Percentiles rank a stretch among this genome's conserved stretches.
phyloP scores from a whole-genome alignment of 2,329 filamentous ascomycete species.

The Colletotrichum cereale region DNA sequence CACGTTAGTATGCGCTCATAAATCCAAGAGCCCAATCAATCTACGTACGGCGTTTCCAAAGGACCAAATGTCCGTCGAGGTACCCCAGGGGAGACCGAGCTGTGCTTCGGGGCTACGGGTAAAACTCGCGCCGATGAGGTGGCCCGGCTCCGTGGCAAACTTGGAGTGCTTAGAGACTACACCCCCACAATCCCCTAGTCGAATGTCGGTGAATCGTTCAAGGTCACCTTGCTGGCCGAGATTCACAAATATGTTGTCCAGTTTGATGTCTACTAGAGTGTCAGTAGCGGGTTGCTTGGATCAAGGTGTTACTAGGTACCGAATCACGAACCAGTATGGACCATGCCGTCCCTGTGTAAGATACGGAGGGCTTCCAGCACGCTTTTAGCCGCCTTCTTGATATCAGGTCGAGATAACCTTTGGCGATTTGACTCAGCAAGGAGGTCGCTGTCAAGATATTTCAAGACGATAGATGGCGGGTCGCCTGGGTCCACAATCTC shows the following conservation, averaged over 20 bases:
- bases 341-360: conserved; percentile 1
- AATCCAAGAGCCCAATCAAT: neutral
- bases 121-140: conserved; percentile 36
- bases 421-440: neutral
- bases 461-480: neutral
- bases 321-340: conserved; percentile 4
- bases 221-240: neutral
- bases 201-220: neutral
- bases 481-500: neutral
- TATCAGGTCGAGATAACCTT: neutral
- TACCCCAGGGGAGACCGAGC: neutral
- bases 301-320: neutral
- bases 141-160: conserved; percentile 4
- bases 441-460: conserved; percentile 3
- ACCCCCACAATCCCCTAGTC: conserved; percentile 3
- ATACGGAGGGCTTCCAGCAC: conserved; percentile 6
- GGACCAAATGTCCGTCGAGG: neutral
- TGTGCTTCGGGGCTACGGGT: conserved; percentile 46
- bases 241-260: conserved; percentile 5
- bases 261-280: neutral
- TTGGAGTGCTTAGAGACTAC: neutral
- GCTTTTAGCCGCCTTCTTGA: conserved; percentile 5
- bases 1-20: neutral
- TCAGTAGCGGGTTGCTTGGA: neutral
- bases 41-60: neutral